These are phyloP conservation scores for Phascolomyces articulosus DNA, from an alignment of 371 early-diverging fungal species.

Conservation along the genomic window DNA sequence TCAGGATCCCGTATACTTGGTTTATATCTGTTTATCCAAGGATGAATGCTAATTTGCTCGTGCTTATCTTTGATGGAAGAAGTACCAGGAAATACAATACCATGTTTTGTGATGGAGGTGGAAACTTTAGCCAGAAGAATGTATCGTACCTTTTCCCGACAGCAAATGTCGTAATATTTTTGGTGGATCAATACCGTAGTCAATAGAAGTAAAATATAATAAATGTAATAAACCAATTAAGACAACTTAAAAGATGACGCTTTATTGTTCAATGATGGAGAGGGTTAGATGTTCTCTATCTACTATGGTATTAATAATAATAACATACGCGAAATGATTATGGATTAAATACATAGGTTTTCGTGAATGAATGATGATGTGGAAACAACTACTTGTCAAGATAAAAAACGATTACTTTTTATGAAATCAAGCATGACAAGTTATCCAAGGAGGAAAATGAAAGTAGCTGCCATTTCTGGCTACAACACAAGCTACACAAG, in stretches of 20 bases:
- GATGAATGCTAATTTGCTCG: neutral
- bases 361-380: slow-evolving; percentile 1
- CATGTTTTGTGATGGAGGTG: neutral
- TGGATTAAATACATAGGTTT: neutral
- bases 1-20: neutral
- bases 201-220: neutral
- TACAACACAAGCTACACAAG: neutral
- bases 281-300: neutral
- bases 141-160: neutral
- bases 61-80: neutral
- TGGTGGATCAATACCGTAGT: neutral
- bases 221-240: neutral
- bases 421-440: neutral
- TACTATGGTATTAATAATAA: neutral
- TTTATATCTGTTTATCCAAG: neutral
- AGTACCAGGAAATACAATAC: neutral
- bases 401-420: neutral
- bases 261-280: slow-evolving; percentile 1
- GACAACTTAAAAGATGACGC: neutral
- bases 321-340: neutral
- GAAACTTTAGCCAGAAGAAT: neutral
- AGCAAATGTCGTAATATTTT: neutral
- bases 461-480: neutral
- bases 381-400: neutral
- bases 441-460: neutral